Evolutionary conservation across 2,329 filamentous ascomycete genomes (phyloP).

Genomic region (Rutstroemia sp.): DNA sequence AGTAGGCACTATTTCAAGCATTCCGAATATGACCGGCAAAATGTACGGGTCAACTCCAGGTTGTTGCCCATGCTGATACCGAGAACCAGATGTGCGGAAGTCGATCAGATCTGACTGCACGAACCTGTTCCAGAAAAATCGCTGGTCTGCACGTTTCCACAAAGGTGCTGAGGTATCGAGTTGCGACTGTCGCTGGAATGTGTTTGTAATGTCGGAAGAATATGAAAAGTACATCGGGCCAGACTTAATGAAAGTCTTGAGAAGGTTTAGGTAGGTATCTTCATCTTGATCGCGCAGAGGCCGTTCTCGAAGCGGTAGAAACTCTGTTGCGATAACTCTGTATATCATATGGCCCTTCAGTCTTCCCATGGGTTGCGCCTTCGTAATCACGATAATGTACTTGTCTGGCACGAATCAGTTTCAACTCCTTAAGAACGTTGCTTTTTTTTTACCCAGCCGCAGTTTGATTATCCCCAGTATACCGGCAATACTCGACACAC

Average conservation of each 20-base stretch:
- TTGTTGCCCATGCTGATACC: constrained; percentile 62
- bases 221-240: constrained; percentile 98
- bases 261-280: constrained; percentile 77
- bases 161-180: constrained; percentile 64
- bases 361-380: constrained; percentile 82
- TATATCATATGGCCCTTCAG: constrained; percentile 96
- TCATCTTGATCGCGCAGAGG: constrained; percentile 89
- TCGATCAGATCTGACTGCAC: constrained; percentile 87
- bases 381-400: constrained; percentile 94
- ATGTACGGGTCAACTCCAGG: constrained; percentile 83
- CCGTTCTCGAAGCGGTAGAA: constrained; percentile 87
- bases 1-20: constrained; percentile 84
- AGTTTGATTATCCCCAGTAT: constrained; percentile 92
- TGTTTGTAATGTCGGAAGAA: constrained; percentile 92
- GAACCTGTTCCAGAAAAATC: constrained; percentile 98
- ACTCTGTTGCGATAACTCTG: constrained; percentile 83
- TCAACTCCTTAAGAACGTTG: neutral
- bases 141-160: constrained; percentile 90
- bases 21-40: constrained; percentile 90
- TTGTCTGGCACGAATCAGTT: constrained; percentile 52
- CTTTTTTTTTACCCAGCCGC: constrained; percentile 62
- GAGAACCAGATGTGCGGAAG: constrained; percentile 60
- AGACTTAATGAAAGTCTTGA: constrained; percentile 73
- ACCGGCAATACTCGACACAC: constrained; percentile 89
- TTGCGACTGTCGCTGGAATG: constrained; percentile 86